Percentiles rank a stretch among this genome's conserved stretches.
Evolutionary conservation across 2,329 filamentous ascomycete genomes (phyloP).

Genomic region (Fusarium pseudocircinatum): DNA sequence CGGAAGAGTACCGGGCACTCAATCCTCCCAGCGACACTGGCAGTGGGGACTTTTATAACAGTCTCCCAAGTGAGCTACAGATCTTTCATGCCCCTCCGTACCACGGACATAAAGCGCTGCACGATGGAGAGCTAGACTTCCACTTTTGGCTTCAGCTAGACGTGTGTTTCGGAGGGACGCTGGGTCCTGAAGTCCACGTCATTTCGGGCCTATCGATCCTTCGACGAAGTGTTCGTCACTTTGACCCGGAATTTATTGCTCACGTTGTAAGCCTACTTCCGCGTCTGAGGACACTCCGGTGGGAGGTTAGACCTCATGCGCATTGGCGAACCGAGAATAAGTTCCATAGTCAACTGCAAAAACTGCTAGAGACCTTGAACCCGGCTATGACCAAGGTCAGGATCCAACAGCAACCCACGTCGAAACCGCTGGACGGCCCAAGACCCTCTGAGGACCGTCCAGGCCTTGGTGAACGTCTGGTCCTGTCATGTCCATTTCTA

Average conservation of each 20-base stretch:
- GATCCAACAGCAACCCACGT: neutral
- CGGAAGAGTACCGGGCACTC: neutral
- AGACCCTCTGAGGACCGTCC: accelerated
- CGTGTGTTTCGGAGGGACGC: accelerated
- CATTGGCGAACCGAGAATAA: neutral
- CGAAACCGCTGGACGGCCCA: neutral
- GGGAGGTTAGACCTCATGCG: neutral
- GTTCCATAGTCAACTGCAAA: neutral
- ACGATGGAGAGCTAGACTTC: neutral
- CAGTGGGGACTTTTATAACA: neutral
- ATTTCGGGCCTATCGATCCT: neutral
- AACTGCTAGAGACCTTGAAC: neutral
- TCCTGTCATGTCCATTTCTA: neutral
- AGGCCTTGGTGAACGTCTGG: neutral
- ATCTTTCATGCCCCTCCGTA: neutral
- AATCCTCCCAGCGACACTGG: accelerated
- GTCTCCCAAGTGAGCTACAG: neutral
- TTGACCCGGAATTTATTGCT: neutral
- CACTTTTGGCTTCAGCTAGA: neutral
- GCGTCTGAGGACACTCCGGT: neutral
- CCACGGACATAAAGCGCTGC: neutral
- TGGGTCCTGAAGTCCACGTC: neutral
- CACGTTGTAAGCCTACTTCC: neutral
- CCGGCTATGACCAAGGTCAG: neutral
- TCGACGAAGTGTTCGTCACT: neutral